Evolutionary conservation across 75 land plant species (phyloP), one percentile per base, ranked within the genome.

Genomic region (Isoetes taiwanensis): DNA sequence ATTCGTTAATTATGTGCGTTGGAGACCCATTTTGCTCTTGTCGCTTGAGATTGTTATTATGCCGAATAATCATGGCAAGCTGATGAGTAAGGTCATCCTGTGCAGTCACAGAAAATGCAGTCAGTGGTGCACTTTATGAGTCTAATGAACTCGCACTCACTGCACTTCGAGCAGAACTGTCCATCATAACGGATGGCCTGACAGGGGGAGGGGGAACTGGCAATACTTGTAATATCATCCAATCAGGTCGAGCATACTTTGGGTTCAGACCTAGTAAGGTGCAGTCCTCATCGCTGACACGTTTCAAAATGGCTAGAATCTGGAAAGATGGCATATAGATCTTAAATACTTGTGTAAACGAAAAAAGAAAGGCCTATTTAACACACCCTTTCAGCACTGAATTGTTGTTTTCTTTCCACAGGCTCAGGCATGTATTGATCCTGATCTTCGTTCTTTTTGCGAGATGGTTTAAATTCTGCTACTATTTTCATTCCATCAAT

Each of bases 191-290:
- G 40, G 96, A 89, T 32, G 99, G 99, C 60, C 99, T 76, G 25
- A 89, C 99, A 12, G 99, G 84, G 52, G 96, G 97, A 9, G 99
- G 99, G 58, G 99, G 99, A 64, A 94, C 75, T 3, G 96, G 99
- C 42, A 94, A 80, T 10, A 85, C 99, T 71, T 94, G 96, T 24
- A 94, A 64, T 58, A 94, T 91, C 99, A 94, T 85, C 99, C 99
- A 94, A 64, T 94, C 99, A 14, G 99, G 99, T 39, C 99, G 84
- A 14, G 99, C 96, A 78, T 76, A 89, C 65, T 82, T 85, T 11
- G 96, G 90, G 33, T 94, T 76, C 39, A 94, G 61, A 19, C 99
- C 99, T 42, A 94, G 42, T 42, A 89, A 29, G 29, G 53, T 12
- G 61, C 90, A 85, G 35, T 94, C 96, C 28, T 85, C 97, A 58